Evolutionary conservation across 192 early-diverging fungal genomes (phyloP).

Genomic region (Coemansia sp.): DNA sequence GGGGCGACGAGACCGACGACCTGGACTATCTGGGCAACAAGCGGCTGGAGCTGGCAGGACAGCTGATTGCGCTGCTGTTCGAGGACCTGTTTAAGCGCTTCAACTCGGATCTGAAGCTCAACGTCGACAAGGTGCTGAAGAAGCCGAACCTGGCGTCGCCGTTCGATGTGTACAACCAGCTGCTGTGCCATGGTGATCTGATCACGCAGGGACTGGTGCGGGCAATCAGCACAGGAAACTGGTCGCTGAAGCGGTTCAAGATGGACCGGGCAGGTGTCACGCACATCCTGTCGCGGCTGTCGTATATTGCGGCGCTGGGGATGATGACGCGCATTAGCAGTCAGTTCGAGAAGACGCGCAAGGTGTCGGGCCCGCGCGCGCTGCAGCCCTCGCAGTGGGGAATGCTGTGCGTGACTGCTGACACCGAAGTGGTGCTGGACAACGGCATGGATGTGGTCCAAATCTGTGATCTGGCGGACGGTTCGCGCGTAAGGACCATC

Average conservation of each 20-base stretch:
- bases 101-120: slow-evolving; percentile 81
- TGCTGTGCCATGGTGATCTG: slow-evolving; percentile 69
- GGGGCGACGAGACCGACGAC: slow-evolving; percentile 86
- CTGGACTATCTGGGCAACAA: slow-evolving; percentile 99
- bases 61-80: slow-evolving; percentile 89
- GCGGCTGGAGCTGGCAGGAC: slow-evolving; percentile 95
- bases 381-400: slow-evolving; percentile 98
- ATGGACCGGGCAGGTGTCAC: slow-evolving; percentile 99
- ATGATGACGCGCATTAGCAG: slow-evolving; percentile 97
- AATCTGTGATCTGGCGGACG: slow-evolving; percentile 34
- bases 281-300: slow-evolving; percentile 89
- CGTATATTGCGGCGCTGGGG: slow-evolving; percentile 92
- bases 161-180: slow-evolving; percentile 83
- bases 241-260: slow-evolving; percentile 98
- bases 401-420: slow-evolving; percentile 82
- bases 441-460: slow-evolving; percentile 38
- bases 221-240: slow-evolving; percentile 96
- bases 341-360: slow-evolving; percentile 98
- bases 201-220: slow-evolving; percentile 92
- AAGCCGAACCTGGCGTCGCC: slow-evolving; percentile 81
- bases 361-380: slow-evolving; percentile 94
- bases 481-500: slow-evolving; percentile 26
- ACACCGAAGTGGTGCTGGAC: slow-evolving; percentile 32
- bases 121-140: slow-evolving; percentile 89
- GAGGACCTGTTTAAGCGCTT: slow-evolving; percentile 98